Percentiles rank a stretch among this genome's conserved stretches.
These are phyloP conservation scores for Aphanocladium album DNA, from an alignment of 2,329 filamentous ascomycete genomes.

Conservation along the genomic window DNA sequence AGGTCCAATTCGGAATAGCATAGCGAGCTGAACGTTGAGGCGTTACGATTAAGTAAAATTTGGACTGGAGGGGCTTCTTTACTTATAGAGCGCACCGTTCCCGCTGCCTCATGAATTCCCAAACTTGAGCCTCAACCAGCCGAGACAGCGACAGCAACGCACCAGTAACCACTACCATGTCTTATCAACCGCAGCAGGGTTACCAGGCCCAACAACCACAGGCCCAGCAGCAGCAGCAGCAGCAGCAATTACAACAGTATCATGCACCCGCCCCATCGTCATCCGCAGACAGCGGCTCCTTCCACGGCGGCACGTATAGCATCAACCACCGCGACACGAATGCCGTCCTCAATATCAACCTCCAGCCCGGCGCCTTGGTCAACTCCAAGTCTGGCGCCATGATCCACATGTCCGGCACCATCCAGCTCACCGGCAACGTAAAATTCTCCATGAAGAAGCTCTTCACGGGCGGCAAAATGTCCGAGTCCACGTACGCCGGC, in stretches of 20 bases:
- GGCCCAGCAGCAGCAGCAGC: constrained; percentile 10
- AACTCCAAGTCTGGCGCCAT: constrained; percentile 17
- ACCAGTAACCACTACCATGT: not conserved
- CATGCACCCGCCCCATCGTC: not conserved
- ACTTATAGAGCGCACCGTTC: not conserved
- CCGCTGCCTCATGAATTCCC: not conserved
- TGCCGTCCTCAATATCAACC: constrained; percentile 16
- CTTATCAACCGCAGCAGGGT: not conserved
- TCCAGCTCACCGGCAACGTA: constrained; percentile 17
- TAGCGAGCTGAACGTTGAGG: not conserved
- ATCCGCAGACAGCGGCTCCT: constrained; percentile 11
- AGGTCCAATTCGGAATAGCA: not conserved
- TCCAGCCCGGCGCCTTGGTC: constrained; percentile 15
- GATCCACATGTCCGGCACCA: constrained; percentile 19
- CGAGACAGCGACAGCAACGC: too few species aligned
- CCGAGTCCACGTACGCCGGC: constrained; percentile 17
- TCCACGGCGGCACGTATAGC: constrained; percentile 16
- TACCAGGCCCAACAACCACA: not conserved
- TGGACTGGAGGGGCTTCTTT: not conserved
- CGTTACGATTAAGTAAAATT: not conserved
- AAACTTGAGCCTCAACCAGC: not conserved
- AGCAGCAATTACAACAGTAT: not conserved
- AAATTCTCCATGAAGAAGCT: constrained; percentile 20
- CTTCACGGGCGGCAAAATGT: constrained; percentile 18
- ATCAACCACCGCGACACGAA: constrained; percentile 18